Base-by-base conservation (phyloP, 1,284 basidiomycete species). In the Boletus sp. region DNA sequence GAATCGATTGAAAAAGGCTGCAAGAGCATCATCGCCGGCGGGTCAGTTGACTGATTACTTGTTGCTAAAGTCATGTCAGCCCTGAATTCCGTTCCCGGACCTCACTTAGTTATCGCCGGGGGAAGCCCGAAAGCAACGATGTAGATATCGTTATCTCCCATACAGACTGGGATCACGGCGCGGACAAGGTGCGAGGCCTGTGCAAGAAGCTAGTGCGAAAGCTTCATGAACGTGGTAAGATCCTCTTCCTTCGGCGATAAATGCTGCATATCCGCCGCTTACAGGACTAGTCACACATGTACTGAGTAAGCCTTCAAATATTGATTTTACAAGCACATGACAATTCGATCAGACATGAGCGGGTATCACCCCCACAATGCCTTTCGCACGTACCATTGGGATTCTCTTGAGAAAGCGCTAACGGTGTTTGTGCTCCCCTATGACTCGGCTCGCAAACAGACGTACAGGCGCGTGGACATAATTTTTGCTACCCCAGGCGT, bases 101-200 rank as follows among this genome's bases (percentile, higher is more conserved):
- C 23, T 38, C 17, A 10, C 34, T 17, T 35, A 89, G 89, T 4
- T 88, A 89, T 64, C 76, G 90, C 34, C 70, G 90, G 46, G 89
- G 89, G 5, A 91, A 91, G 62, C 58, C 61, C 0, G 66, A 77
- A 47, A 85, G 82, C 59, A 88, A 83, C 54, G 89, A 91, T 58
- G 79, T 89, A 20, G 89, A 92, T 58, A 83, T 92, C 47, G 75
- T 92, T 5, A 82, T 90, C 56, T 85, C 82, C 19, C 85, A 89
- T 60, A 70, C 75, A 0, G 72, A 82, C 50, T 58, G 69, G 45
- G 54, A 65, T 38, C 62, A 57, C 6, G 74, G 72, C 30, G 61
- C 63, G 7, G 65, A 68, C 7, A 70, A 73, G 32, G 69, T 79
- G 4, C 76, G 73, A 49, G 75, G 72, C 3, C 66, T 87, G 2